Evolutionary conservation across 352 stramenopile species (phyloP).

Genomic region (Thalassiosira tumida): DNA sequence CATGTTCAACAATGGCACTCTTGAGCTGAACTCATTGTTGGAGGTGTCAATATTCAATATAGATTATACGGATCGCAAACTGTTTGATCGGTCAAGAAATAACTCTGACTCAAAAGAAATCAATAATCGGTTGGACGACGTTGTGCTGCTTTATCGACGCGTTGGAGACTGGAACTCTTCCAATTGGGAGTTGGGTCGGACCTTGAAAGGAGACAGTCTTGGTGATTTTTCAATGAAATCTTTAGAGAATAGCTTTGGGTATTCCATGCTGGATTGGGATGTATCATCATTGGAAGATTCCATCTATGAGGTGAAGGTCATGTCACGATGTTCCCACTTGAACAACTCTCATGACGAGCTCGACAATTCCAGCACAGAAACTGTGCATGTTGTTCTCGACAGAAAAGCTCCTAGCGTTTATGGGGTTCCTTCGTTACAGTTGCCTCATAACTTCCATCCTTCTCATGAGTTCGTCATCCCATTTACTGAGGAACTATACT

Average conservation of each 20-base stretch:
- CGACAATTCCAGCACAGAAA: background rate
- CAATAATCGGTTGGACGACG: background rate
- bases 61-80: constrained; percentile 11
- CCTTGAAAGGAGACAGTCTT: background rate
- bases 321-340: background rate
- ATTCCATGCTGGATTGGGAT: background rate
- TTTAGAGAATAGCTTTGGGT: background rate
- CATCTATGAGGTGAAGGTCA: background rate
- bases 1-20: background rate
- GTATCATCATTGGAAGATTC: background rate
- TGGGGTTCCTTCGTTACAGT: background rate
- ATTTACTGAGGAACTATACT: constrained; percentile 8
- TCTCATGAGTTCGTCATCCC: background rate
- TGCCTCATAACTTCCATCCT: background rate
- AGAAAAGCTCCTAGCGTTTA: background rate
- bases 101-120: background rate
- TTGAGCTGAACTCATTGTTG: background rate
- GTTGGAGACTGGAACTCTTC: background rate
- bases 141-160: background rate
- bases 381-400: background rate
- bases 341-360: background rate
- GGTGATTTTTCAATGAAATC: background rate
- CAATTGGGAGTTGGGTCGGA: background rate
- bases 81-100: background rate
- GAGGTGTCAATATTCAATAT: background rate